These are phyloP conservation scores for Athelia psychrophila DNA, from an alignment of 1,284 basidiomycete species.

Conservation along the genomic window DNA sequence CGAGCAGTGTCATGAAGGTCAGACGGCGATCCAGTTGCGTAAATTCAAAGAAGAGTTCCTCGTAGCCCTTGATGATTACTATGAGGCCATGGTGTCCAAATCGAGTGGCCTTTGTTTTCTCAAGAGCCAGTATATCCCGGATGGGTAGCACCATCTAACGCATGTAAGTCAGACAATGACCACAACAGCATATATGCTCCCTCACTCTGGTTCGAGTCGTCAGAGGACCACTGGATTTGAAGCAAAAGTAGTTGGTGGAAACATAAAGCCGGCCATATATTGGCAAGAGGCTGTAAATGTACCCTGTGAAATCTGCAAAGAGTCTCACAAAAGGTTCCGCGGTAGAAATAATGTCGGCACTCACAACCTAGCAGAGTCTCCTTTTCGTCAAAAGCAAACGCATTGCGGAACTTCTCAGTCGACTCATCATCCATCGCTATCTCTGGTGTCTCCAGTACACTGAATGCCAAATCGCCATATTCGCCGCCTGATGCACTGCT, in stretches of 20 bases:
- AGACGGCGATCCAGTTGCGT: conserved; percentile 73
- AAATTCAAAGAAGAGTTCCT: conserved; percentile 97
- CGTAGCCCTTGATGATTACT: conserved; percentile 91
- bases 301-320: conserved; percentile 79
- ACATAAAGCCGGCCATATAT: conserved; percentile 85
- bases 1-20: conserved; percentile 72
- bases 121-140: conserved; percentile 80
- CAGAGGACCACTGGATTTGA: conserved; percentile 79
- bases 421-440: conserved; percentile 60
- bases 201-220: conserved; percentile 75
- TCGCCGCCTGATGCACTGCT: conserved; percentile 23
- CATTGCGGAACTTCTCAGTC: conserved; percentile 71
- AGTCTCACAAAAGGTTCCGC: conserved; percentile 5
- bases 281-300: conserved; percentile 83
- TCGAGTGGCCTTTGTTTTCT: conserved; percentile 84
- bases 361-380: conserved; percentile 84
- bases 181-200: conserved; percentile 4
- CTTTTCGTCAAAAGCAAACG: conserved; percentile 85
- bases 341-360: conserved; percentile 27
- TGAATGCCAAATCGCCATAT: conserved; percentile 66
- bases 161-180: conserved; percentile 2
- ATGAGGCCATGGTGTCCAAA: conserved; percentile 89
- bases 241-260: conserved; percentile 87
- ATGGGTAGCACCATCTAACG: conserved; percentile 91
- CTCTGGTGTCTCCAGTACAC: conserved; percentile 69